Conservation (phyloP, 208 protist genomes). For the Vickermania ingenoplastis region DNA sequence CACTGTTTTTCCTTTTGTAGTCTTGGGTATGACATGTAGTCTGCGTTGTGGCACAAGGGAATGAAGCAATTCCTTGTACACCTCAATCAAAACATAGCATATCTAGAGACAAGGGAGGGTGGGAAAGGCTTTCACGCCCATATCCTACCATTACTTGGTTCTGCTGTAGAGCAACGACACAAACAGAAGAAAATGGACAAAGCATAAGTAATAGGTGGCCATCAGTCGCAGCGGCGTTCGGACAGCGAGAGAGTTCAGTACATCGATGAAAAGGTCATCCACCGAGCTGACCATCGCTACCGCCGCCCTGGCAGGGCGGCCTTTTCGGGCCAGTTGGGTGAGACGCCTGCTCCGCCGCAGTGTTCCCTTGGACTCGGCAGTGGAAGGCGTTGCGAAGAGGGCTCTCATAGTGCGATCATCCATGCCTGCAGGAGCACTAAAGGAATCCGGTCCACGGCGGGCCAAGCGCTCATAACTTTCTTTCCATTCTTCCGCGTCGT, state of each 20-base stretch:
- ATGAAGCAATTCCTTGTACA: too few relatives aligned
- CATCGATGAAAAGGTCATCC: conserved; percentile 19
- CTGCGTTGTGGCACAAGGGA: too few relatives aligned
- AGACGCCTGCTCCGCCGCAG: background rate
- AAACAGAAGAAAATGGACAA: conserved; percentile 42
- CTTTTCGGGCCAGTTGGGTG: conserved; percentile 11
- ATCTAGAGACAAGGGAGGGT: too few relatives aligned
- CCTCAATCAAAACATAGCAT: too few relatives aligned
- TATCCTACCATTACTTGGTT: too few relatives aligned
- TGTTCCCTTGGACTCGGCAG: background rate
- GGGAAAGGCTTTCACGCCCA: too few relatives aligned
- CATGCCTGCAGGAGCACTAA: conserved; percentile 16
- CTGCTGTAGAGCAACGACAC: background rate
- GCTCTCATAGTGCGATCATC: background rate
- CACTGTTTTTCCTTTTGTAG: too few relatives aligned
- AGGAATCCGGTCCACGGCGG: conserved; percentile 31
- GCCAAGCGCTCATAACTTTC: conserved; percentile 31
- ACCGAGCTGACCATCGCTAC: conserved; percentile 10
- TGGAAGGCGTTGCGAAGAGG: background rate
- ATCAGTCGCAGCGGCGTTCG: conserved; percentile 25
- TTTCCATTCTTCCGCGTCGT: conserved; percentile 38
- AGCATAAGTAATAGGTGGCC: conserved; percentile 28
- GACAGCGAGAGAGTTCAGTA: conserved; percentile 21
- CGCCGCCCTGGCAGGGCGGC: conserved; percentile 1
- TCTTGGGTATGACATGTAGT: too few relatives aligned